Evolutionary conservation across 2,329 filamentous ascomycete genomes (phyloP).

Genomic region (Clonostachys byssicola): DNA sequence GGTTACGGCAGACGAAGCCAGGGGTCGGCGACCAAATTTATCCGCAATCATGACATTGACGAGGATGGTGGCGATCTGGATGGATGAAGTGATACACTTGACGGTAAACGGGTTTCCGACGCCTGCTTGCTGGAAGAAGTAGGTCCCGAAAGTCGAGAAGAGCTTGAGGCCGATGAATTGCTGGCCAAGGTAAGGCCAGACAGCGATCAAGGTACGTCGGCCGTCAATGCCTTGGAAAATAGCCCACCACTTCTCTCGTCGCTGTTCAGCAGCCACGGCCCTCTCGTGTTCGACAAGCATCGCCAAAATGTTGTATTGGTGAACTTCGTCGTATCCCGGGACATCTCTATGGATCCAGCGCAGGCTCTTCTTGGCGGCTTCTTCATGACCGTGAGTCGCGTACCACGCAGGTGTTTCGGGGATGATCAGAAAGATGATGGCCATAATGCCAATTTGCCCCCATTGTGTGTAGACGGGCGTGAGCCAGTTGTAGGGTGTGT

Average conservation of each 20-base stretch:
- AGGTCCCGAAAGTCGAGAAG: slow-evolving; percentile 11
- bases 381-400: slow-evolving; percentile 12
- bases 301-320: not conserved
- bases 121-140: slow-evolving; percentile 15
- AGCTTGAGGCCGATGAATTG: slow-evolving; percentile 14
- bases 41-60: slow-evolving; percentile 8
- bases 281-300: slow-evolving; percentile 15
- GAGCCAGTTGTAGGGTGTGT: slow-evolving; percentile 24
- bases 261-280: slow-evolving; percentile 11
- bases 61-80: slow-evolving; percentile 8
- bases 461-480: slow-evolving; percentile 38
- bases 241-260: slow-evolving; percentile 12
- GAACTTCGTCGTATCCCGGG: slow-evolving; percentile 16
- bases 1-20: slow-evolving; percentile 8
- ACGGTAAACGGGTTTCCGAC: slow-evolving; percentile 9
- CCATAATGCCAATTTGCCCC: slow-evolving; percentile 34
- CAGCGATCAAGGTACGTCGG: slow-evolving; percentile 17
- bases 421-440: slow-evolving; percentile 27
- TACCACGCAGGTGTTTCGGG: slow-evolving; percentile 32
- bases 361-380: slow-evolving; percentile 10
- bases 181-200: slow-evolving; percentile 16
- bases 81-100: slow-evolving; percentile 8
- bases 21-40: slow-evolving; percentile 7
- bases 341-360: slow-evolving; percentile 14
- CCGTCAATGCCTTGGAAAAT: slow-evolving; percentile 22